phyloP scores from a whole-genome alignment of 768 basidiomycete genomes.

The Panus rudis region DNA sequence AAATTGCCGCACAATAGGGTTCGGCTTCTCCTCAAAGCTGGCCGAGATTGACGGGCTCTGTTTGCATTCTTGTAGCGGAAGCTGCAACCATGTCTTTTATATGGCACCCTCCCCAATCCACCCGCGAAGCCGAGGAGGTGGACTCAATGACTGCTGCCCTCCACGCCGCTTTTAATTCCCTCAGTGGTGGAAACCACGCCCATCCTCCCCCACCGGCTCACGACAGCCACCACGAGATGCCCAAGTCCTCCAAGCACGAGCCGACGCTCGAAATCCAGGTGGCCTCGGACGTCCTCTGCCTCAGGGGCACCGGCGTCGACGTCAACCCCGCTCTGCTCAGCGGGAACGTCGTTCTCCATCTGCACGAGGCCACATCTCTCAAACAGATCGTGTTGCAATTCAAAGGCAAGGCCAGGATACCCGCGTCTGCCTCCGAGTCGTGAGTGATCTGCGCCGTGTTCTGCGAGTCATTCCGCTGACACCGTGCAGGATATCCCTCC shows the following conservation, averaged over 20 bases:
- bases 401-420: conserved; percentile 73
- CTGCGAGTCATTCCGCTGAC: conserved; percentile 4
- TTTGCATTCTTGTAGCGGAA: too few relatives aligned
- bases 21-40: too few relatives aligned
- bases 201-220: conserved; percentile 18
- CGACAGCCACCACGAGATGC: conserved; percentile 30
- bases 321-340: conserved; percentile 77
- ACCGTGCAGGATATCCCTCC: conserved; percentile 26
- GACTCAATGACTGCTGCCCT: too few relatives aligned
- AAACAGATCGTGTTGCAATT: conserved; percentile 83
- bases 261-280: conserved; percentile 72
- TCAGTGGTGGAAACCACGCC: too few relatives aligned
- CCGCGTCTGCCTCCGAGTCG: conserved; percentile 51
- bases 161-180: too few relatives aligned
- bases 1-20: too few relatives aligned
- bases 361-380: conserved; percentile 76
- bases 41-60: too few relatives aligned
- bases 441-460: conserved; percentile 29
- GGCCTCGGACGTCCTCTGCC: conserved; percentile 57
- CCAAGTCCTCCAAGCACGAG: conserved; percentile 34
- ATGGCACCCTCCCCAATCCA: too few relatives aligned
- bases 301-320: conserved; percentile 77
- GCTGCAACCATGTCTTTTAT: too few relatives aligned
- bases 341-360: conserved; percentile 73
- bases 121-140: too few relatives aligned